Conservation (phyloP, 305 asterid species). For the Fraxinus sp. region DNA sequence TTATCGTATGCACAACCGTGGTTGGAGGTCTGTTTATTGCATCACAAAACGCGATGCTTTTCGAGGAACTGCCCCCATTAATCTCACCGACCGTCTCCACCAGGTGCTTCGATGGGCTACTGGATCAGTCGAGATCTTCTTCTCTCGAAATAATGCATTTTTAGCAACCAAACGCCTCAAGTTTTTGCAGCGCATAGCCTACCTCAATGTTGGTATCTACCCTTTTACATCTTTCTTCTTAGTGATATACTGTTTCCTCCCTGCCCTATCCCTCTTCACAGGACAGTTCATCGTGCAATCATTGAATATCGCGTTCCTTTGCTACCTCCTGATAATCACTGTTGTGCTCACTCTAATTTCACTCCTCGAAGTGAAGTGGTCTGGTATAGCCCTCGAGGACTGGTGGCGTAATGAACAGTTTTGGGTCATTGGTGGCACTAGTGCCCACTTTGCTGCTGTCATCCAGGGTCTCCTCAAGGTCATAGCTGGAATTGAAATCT, state of each 20-base stretch:
- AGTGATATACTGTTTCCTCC: slow-evolving; percentile 84
- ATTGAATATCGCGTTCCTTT: slow-evolving; percentile 50
- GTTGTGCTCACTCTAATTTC: slow-evolving; percentile 63
- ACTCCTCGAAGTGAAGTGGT: slow-evolving; percentile 93
- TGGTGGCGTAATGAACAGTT: slow-evolving; percentile 96
- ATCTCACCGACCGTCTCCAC: slow-evolving; percentile 92
- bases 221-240: slow-evolving; percentile 92
- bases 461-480: slow-evolving; percentile 84
- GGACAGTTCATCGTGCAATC: slow-evolving; percentile 84
- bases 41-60: slow-evolving; percentile 94
- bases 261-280: slow-evolving; percentile 77
- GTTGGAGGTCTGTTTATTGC: slow-evolving; percentile 95
- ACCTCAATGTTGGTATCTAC: slow-evolving; percentile 87
- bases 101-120: slow-evolving; percentile 99
- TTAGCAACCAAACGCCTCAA: slow-evolving; percentile 83
- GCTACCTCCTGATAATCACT: slow-evolving; percentile 68
- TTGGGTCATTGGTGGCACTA: slow-evolving; percentile 91
- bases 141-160: slow-evolving; percentile 75
- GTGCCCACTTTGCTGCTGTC: slow-evolving; percentile 87
- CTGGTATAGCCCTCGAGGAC: slow-evolving; percentile 88
- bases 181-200: slow-evolving; percentile 85
- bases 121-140: slow-evolving; percentile 96
- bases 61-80: slow-evolving; percentile 94
- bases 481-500: slow-evolving; percentile 82
- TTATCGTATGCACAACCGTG: slow-evolving; percentile 99